These are phyloP conservation scores for Aspergillus neotritici DNA, from an alignment of 2,329 filamentous ascomycete species.

Conservation along the genomic window DNA sequence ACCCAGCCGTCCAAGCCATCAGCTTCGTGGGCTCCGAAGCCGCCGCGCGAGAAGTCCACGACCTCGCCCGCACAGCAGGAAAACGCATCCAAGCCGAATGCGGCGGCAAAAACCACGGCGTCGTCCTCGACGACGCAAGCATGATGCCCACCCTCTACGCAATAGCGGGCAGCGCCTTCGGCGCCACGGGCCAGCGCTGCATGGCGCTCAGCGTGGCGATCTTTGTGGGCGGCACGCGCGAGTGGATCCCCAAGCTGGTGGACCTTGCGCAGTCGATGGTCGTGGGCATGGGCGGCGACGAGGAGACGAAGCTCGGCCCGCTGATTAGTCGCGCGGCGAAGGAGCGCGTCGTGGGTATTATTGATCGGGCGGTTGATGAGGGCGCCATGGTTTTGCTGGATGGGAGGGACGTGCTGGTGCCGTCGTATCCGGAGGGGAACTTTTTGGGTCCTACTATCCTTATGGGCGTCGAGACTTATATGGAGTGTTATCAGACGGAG, in stretches of 20 bases:
- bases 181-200: constrained; percentile 61
- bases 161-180: constrained; percentile 61
- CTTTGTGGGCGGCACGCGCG: constrained; percentile 57
- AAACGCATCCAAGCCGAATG: constrained; percentile 63
- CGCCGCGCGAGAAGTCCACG: constrained; percentile 61
- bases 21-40: constrained; percentile 61
- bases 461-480: constrained; percentile 28
- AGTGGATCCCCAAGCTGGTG: constrained; percentile 58
- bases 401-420: constrained; percentile 53
- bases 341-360: constrained; percentile 54
- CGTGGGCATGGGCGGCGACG: constrained; percentile 57
- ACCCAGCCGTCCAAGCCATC: constrained; percentile 60
- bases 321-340: constrained; percentile 56
- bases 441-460: constrained; percentile 46
- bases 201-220: constrained; percentile 62
- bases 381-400: constrained; percentile 58
- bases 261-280: constrained; percentile 55
- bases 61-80: constrained; percentile 55
- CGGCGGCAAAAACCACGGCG: constrained; percentile 63
- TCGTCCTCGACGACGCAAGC: constrained; percentile 59
- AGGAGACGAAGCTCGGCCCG: constrained; percentile 56
- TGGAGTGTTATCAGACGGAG: constrained; percentile 35
- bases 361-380: constrained; percentile 55
- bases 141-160: constrained; percentile 61
- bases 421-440: constrained; percentile 59